Base-by-base conservation (phyloP, 2,329 filamentous ascomycete genomes). In the Orbilia ellipsospora region DNA sequence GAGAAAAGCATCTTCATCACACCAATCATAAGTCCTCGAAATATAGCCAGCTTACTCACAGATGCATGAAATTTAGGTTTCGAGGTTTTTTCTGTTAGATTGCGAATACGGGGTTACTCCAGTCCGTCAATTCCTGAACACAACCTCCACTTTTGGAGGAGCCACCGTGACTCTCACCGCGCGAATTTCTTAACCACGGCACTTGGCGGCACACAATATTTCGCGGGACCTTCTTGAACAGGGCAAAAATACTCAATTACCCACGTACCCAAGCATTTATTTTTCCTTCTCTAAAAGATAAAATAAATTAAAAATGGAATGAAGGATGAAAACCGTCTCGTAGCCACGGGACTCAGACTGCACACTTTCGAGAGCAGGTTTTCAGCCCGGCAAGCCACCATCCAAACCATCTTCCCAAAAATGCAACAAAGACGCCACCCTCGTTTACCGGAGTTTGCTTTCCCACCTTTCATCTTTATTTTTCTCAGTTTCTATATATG, bases 41-140 rank as follows among this genome's bases (percentile, higher is more conserved):
- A 36, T 36, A 36, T 36, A 36, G 6, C 31, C 31, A 31, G 57
- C 23, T 23, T 15, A 36, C 8, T 59, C 28, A 56, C 28, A 26
- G 18, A 56, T 57, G 50, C 66, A 70, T 56, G 57, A 63, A 36
- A 40, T 63, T 69, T 44, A 50, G 36, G 56, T 57, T 44, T 54
- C 28, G 50, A 36, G 52, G 16, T 26, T 57, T 57, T 70, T 40
- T 31, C 57, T 61, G 31, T 42, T 56, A 63, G 15, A 70, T 63
- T 63, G 66, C 66, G 57, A 70, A 70, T 70, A 70, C 66, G 66
- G 66, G 66, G 66, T 70, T 63, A 15, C 40, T 56, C 48, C 16
- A 26, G 28, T 45, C 60, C 44, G 56, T 10, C 10, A 36, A 36
- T 36, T 36, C 10, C 31, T 36, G 31, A 36, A 6, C 6, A 36